Evolutionary conservation across 2,329 filamentous ascomycete species (phyloP).

Genomic region (Claviceps pazoutovae): DNA sequence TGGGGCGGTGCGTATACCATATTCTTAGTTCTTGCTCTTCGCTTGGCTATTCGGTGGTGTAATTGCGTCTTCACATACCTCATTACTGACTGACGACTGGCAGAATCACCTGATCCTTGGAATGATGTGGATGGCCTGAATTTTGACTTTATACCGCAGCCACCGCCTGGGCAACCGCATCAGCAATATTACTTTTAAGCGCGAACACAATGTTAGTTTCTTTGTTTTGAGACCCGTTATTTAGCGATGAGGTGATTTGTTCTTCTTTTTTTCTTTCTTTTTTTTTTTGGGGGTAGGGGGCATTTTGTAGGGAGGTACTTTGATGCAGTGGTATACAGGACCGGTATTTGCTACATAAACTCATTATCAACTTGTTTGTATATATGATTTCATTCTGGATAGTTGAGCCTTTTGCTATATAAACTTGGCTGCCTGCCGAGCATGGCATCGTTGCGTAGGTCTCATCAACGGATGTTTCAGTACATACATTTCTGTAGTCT

Average conservation of each 20-base stretch:
- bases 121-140: slow-evolving; percentile 41
- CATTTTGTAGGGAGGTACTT: too few relatives aligned
- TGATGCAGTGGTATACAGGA: too few relatives aligned
- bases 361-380: too few relatives aligned
- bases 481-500: too few relatives aligned
- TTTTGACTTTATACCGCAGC: slow-evolving; percentile 47
- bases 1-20: slow-evolving; percentile 43
- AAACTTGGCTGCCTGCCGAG: too few relatives aligned
- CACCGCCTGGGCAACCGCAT: slow-evolving; percentile 42
- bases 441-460: too few relatives aligned
- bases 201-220: neutral
- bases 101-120: slow-evolving; percentile 46
- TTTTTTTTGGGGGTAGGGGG: neutral
- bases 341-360: too few relatives aligned
- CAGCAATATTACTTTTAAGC: slow-evolving; percentile 43
- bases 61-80: neutral
- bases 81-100: neutral
- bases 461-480: too few relatives aligned
- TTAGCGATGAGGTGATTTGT: neutral
- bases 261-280: neutral
- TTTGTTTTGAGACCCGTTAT: neutral
- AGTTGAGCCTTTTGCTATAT: too few relatives aligned
- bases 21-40: neutral
- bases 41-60: neutral
- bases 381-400: too few relatives aligned